Evolutionary conservation across 176 grass and related monocot genomes (phyloP).

Genomic region (Eragrostis nindensis): DNA sequence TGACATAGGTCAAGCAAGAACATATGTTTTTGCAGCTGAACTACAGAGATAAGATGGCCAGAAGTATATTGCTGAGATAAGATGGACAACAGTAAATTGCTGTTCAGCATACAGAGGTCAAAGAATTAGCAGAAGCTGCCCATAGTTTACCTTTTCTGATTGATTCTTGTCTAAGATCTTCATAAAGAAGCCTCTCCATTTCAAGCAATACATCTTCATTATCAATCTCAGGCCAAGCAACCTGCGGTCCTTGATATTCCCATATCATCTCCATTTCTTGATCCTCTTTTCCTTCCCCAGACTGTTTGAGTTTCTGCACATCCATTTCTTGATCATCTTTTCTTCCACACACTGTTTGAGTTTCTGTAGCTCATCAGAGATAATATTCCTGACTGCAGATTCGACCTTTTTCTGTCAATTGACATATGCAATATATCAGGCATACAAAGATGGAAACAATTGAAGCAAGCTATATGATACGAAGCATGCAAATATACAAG

Average conservation of each 20-base stretch:
- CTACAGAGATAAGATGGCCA: slow-evolving; percentile 14
- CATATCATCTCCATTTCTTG: slow-evolving; percentile 66
- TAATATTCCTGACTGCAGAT: slow-evolving; percentile 66
- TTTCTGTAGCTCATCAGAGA: slow-evolving; percentile 91
- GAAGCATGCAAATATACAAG: slow-evolving; percentile 15
- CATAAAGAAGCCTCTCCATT: slow-evolving; percentile 90
- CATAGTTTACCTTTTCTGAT: slow-evolving; percentile 67
- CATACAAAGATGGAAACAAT: slow-evolving; percentile 28
- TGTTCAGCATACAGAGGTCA: not conserved
- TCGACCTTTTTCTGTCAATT: slow-evolving; percentile 61
- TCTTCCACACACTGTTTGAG: slow-evolving; percentile 49
- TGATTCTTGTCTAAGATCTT: slow-evolving; percentile 81
- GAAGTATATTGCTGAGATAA: slow-evolving; percentile 3
- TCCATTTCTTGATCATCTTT: slow-evolving; percentile 48
- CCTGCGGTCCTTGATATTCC: slow-evolving; percentile 71
- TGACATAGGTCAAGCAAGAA: not conserved
- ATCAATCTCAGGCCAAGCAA: slow-evolving; percentile 48
- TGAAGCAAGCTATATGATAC: not conserved
- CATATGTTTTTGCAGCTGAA: slow-evolving; percentile 19
- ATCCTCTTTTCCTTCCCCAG: slow-evolving; percentile 34
- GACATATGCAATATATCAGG: slow-evolving; percentile 18
- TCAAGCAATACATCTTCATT: slow-evolving; percentile 89
- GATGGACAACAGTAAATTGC: slow-evolving; percentile 8
- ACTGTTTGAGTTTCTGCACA: slow-evolving; percentile 67
- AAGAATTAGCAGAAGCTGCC: slow-evolving; percentile 33